A percentile compares a stretch with the other conserved stretches of the same genome.
Conservation (phyloP, 2,329 filamentous ascomycete species). For the Daldinia sp. region DNA sequence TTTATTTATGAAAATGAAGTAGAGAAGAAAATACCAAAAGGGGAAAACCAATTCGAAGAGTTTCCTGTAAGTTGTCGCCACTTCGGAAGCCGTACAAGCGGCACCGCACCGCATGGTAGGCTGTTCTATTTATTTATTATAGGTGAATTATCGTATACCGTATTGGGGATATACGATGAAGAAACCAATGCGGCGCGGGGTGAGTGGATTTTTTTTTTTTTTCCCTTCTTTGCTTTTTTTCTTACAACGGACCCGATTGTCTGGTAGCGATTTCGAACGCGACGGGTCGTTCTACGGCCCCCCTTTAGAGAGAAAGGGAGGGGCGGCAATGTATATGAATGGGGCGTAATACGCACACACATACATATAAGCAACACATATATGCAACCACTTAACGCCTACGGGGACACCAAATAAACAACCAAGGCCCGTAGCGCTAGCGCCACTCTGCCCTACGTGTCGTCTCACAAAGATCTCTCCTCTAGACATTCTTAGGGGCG, state of each 20-base stretch:
- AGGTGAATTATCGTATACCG: not conserved
- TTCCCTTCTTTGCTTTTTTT: no score
- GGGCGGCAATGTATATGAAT: conserved; percentile 35
- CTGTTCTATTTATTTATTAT: no score
- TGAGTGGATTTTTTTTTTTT: not conserved
- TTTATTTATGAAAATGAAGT: not conserved
- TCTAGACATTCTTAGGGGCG: not conserved
- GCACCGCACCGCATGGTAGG: not conserved
- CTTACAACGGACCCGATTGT: conserved; percentile 31
- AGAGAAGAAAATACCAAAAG: not conserved
- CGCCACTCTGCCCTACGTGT: conserved; percentile 7
- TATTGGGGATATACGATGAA: not conserved
- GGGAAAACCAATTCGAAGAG: not conserved
- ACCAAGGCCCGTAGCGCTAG: conserved; percentile 21
- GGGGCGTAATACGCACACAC: conserved; percentile 35
- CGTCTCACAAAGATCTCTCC: conserved; percentile 24
- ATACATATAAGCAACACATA: conserved; percentile 19
- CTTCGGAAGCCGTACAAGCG: conserved; percentile 18
- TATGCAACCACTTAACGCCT: conserved; percentile 27
- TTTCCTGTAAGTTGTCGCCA: conserved; percentile 6
- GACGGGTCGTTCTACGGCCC: conserved; percentile 26
- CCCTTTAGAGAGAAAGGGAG: conserved; percentile 21
- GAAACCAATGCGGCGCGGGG: conserved; percentile 16
- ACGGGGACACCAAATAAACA: conserved; percentile 23
- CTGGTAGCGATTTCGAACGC: conserved; percentile 30